Evolutionary conservation across 176 grass and related monocot species (phyloP).

Genomic region (Oryza punctata): DNA sequence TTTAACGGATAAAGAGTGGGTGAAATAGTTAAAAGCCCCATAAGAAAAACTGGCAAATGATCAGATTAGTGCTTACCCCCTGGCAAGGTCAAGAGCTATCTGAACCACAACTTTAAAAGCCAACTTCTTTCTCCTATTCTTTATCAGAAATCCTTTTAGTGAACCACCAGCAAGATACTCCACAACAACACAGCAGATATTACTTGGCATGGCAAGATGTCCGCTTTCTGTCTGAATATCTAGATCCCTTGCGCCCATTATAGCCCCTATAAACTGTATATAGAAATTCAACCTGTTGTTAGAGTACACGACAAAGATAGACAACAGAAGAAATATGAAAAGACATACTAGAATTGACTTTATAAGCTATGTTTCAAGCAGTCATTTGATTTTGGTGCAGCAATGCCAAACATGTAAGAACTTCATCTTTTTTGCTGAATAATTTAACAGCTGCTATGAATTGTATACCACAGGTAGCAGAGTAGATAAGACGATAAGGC

Average conservation of each 20-base stretch:
- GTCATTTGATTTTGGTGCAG: background rate
- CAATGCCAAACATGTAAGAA: background rate
- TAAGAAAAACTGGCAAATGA: background rate
- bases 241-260: conserved; percentile 83
- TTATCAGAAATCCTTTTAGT: conserved; percentile 92
- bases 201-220: conserved; percentile 80
- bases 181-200: conserved; percentile 84
- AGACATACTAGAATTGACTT: conserved; percentile 15
- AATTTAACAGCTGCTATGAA: background rate
- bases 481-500: background rate
- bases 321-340: background rate
- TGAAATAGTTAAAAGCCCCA: background rate
- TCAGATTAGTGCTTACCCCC: conserved; percentile 56
- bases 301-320: conserved; percentile 10
- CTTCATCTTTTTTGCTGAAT: background rate
- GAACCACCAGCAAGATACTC: conserved; percentile 91
- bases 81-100: conserved; percentile 86
- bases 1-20: background rate
- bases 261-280: conserved; percentile 87
- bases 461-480: background rate
- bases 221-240: conserved; percentile 88
- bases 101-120: conserved; percentile 93
- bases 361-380: background rate
- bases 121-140: conserved; percentile 86
- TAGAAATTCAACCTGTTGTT: conserved; percentile 24